phyloP scores from a whole-genome alignment of 75 land plant species.

The Cupressus sempervirens region DNA sequence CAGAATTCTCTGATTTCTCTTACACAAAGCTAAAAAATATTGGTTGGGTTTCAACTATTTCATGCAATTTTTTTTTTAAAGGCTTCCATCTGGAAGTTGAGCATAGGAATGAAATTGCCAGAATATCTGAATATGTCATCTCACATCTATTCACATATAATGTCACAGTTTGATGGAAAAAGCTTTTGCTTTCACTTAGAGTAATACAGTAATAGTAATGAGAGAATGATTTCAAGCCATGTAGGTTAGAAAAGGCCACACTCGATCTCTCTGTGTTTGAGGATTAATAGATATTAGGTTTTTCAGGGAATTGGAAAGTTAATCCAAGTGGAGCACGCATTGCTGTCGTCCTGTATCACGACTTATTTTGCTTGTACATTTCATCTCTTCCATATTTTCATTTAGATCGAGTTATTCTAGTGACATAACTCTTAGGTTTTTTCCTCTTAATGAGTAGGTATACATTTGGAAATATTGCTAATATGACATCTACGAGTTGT shows the following conservation, averaged over 20 bases:
- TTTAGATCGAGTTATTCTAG: background rate
- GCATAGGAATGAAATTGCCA: no score
- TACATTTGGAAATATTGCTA: background rate
- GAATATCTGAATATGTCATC: background rate
- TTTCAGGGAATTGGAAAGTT: background rate
- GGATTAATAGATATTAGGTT: background rate
- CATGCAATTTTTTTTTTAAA: no score
- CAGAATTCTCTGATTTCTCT: no score
- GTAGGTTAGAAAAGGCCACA: no score
- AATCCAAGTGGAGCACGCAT: background rate
- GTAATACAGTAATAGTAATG: no score
- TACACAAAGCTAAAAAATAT: no score
- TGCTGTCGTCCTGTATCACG: constrained; percentile 3
- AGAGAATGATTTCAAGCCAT: no score
- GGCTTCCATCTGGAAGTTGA: no score
- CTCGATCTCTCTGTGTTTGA: no score
- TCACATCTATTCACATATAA: background rate
- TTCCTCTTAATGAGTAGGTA: background rate
- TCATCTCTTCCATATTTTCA: background rate
- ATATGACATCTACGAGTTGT: background rate
- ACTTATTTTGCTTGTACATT: background rate
- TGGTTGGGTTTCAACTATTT: no score
- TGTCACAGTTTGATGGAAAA: no score
- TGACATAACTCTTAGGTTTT: background rate
- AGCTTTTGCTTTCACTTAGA: no score